Conservation (phyloP, 2,329 filamentous ascomycete genomes). For the Emergomyces orientalis region DNA sequence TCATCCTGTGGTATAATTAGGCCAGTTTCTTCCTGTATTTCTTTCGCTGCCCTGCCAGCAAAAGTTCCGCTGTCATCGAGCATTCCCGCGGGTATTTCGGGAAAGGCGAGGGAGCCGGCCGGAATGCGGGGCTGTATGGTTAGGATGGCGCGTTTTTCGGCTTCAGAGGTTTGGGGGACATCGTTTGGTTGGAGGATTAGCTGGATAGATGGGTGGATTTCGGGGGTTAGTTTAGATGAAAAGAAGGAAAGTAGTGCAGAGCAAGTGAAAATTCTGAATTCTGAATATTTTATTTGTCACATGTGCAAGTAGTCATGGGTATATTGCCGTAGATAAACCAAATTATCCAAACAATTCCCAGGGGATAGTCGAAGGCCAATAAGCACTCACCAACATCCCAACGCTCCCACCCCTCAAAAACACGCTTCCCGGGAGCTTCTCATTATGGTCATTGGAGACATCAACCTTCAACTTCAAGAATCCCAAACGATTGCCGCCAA, state of each 20-base stretch:
- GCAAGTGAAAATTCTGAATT: not conserved
- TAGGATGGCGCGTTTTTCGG: constrained; percentile 42
- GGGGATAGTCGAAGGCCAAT: not conserved
- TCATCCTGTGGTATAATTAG: constrained; percentile 43
- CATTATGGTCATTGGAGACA: constrained; percentile 44
- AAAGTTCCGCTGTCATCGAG: constrained; percentile 48
- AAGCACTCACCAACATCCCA: constrained; percentile 42
- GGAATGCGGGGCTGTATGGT: constrained; percentile 51
- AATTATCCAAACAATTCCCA: not conserved
- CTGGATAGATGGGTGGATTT: constrained; percentile 23
- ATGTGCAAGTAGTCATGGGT: not conserved
- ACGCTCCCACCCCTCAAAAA: constrained; percentile 52
- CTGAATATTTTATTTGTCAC: not conserved
- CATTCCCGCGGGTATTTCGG: constrained; percentile 53
- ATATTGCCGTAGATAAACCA: not conserved
- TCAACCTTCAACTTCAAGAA: constrained; percentile 49
- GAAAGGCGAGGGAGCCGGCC: constrained; percentile 45
- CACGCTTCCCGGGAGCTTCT: constrained; percentile 47
- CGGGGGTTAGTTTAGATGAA: not conserved
- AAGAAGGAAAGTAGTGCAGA: not conserved
- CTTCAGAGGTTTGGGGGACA: constrained; percentile 26
- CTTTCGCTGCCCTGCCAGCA: constrained; percentile 46
- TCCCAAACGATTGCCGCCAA: constrained; percentile 41
- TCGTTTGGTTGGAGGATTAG: constrained; percentile 48
- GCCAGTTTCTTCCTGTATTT: constrained; percentile 50